phyloP scores from a whole-genome alignment of 768 basidiomycete genomes.

The Thelephora aurantiotincta region DNA sequence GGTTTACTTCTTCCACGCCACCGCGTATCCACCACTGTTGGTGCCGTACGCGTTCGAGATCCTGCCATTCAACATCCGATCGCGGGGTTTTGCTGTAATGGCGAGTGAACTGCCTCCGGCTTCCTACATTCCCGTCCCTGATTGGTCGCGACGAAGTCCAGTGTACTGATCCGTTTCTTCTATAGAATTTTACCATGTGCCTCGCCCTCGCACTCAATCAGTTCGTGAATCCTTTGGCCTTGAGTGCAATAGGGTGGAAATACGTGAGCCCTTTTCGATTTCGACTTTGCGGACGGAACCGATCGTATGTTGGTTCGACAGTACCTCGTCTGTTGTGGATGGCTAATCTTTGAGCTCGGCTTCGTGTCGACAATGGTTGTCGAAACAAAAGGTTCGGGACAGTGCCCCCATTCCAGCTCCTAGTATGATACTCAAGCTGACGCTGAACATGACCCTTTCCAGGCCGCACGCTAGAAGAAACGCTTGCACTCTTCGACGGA shows the following conservation, averaged over 20 bases:
- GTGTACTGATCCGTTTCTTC: not conserved
- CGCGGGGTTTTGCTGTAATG: constrained; percentile 70
- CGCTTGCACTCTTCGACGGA: constrained; percentile 58
- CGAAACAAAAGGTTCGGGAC: constrained; percentile 41
- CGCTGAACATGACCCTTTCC: constrained; percentile 2
- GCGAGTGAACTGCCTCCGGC: constrained; percentile 18
- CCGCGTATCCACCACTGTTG: constrained; percentile 68
- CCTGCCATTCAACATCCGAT: constrained; percentile 65
- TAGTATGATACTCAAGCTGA: not conserved
- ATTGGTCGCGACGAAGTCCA: not conserved
- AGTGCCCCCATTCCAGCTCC: not conserved
- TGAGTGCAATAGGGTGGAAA: constrained; percentile 31
- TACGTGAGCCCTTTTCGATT: constrained; percentile 15
- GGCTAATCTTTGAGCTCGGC: constrained; percentile 44
- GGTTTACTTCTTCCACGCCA: constrained; percentile 38
- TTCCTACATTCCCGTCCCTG: constrained; percentile 2
- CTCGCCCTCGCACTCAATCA: constrained; percentile 66
- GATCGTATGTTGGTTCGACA: constrained; percentile 3
- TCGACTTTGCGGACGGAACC: constrained; percentile 6
- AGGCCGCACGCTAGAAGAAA: constrained; percentile 62
- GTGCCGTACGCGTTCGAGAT: constrained; percentile 59
- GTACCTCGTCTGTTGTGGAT: constrained; percentile 52
- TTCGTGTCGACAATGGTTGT: constrained; percentile 43
- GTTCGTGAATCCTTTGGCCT: constrained; percentile 67
- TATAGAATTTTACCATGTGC: constrained; percentile 46